Evolutionary conservation across 352 stramenopile species (phyloP), one percentile per base, ranked within the genome.

Genomic region (Pythium aquatile): DNA sequence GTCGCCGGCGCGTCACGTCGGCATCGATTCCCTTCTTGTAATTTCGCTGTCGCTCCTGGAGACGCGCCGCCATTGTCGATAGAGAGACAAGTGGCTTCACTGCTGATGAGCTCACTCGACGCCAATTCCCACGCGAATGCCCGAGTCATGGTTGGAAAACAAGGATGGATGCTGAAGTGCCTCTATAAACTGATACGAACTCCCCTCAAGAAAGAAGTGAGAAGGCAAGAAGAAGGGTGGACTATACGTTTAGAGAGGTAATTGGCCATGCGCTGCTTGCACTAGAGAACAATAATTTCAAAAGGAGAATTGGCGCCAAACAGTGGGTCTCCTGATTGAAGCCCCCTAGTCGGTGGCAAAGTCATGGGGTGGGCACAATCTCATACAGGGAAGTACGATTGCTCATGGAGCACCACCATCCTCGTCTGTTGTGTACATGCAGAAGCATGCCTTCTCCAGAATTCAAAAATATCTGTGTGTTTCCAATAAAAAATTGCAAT

Each of bases 1-100:
- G 84, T 37, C 84, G 79, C 20, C 87, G 79, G 55, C 88, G 82
- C 53, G 74, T 91, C 55, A 83, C 79, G 33, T 93, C 82, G 30
- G 69, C 72, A 74, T 96, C 88, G 64, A 96, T 92, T 56, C 83
- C 86, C 69, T 96, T 96, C 74, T 96, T 96, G 67, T 91, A 96
- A 64, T 70, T 86, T 60, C 83, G 89, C 76, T 94, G 85, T 47
- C 86, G 88, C 30, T 94, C 83, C 54, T 76, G 65, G 32, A 77
- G 70, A 65, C 65, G 69, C 37, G 58, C 59, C 53, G 72, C 73
- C 55, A 69, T 69, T 32, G 5, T 35, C 32, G 32, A 5, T 1
- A 24, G 20, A 24, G 32, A 35, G 3, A 24, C 48, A 39, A 39
- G 26, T 55, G 48, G 30, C 26, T 39, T 55, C 48, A 39, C n/a